These are phyloP conservation scores for Dysphania ambrosioides DNA, from an alignment of 148 eudicot genomes.

Conservation along the genomic window DNA sequence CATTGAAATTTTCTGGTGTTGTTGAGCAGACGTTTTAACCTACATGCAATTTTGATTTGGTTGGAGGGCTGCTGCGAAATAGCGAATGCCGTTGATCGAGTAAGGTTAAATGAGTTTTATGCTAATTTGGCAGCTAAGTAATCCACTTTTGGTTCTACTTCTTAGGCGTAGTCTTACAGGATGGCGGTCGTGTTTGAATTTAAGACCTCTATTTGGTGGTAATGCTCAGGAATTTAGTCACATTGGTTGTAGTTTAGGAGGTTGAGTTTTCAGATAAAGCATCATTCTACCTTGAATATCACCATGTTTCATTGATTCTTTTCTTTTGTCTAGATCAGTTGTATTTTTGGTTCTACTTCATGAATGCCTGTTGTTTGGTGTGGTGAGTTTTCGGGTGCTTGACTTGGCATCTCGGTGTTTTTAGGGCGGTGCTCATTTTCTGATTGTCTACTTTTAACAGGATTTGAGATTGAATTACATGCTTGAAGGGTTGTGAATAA, in stretches of 20 bases:
- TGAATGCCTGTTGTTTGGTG: not conserved
- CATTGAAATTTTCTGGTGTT: too few species aligned
- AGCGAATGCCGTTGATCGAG: not conserved
- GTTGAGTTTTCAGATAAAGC: not conserved
- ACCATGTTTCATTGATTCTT: too few species aligned
- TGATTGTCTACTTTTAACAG: too few species aligned
- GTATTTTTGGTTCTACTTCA: too few species aligned
- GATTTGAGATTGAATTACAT: slow-evolving; percentile 24
- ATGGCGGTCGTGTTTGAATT: not conserved
- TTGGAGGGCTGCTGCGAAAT: not conserved
- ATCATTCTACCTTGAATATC: not conserved
- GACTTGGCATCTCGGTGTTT: not conserved
- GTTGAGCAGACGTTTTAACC: too few species aligned
- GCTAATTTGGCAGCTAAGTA: not conserved
- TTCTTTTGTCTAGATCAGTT: too few species aligned
- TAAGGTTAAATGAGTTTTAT: not conserved
- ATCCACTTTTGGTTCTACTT: not conserved
- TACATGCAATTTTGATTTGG: slow-evolving; percentile 12
- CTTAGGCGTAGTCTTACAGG: not conserved
- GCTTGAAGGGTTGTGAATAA: slow-evolving; percentile 30
- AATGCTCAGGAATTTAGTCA: not conserved
- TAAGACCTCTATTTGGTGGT: not conserved
- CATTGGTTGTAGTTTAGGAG: not conserved
- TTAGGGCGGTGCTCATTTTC: too few species aligned
- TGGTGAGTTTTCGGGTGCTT: not conserved